Base-by-base conservation (phyloP, 73 alveolate species). In the Breviolum minutum region DNA sequence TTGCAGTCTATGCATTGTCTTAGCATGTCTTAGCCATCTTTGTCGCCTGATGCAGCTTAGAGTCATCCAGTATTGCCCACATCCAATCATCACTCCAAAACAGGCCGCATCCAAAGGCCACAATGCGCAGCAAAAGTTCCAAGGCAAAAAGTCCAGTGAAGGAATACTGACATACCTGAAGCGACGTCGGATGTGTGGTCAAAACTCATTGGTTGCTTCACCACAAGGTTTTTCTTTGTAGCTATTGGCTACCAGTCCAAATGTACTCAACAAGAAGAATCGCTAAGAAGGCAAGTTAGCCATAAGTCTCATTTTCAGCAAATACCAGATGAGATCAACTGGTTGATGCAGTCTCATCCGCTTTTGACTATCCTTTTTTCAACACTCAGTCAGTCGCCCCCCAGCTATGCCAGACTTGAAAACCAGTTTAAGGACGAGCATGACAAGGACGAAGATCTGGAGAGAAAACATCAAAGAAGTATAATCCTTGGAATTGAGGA, bases 121-220 rank as follows among this genome's bases (percentile, higher is more conserved):
- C 8, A 26, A 81, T 11, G 70, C 89, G 66, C 40, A 81, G 22
- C 9, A 40, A 70, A 20, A 81, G 48, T 30, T 81, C 89, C 70
- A 32, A 26, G 70, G 89, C 70, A 69, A 81, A 81, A 30, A 81
- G 89, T 66, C 13, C 48, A 32, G 89, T 81, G 69, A 81, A 81
- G 11, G 19, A 6, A 8, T 81, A 81, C 70, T 81, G 89, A 48
- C 66, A 81, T 6, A 30, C 89, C 89, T 81, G 13, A 10, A 24
- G 40, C 40, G 5, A 71, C 30, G 26, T 30, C 30, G 1, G 13
- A 20, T 8, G 30, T 20, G 26, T 20, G 81, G 10, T 71, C 26
- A 8, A 17, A 22, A 13, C 19, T 20, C 81, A 71, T 22, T 8
- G 40, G 30, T 8, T 20, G 30, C 26, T 8, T 1, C 81, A 17